phyloP scores from a whole-genome alignment of 2,329 filamentous ascomycete species.

The Fusarium coffeatum region DNA sequence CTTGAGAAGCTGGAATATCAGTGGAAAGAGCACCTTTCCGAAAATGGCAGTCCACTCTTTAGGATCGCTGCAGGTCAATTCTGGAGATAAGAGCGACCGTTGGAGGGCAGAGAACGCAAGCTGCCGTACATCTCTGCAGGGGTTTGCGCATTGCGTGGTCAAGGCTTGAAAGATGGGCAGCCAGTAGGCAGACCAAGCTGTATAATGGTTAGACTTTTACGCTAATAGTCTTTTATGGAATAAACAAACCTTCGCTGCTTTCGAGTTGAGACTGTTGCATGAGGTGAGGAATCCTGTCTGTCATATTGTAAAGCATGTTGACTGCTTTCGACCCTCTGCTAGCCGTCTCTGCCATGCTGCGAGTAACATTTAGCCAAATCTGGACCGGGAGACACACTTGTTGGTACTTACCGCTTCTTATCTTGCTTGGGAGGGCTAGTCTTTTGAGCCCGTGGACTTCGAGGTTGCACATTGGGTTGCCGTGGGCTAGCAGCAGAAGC shows the following conservation, averaged over 20 bases:
- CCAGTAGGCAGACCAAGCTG: slow-evolving; percentile 98
- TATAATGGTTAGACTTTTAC: slow-evolving; percentile 25
- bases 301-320: slow-evolving; percentile 83
- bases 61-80: slow-evolving; percentile 84
- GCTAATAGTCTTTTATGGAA: neutral
- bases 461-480: slow-evolving; percentile 74
- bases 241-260: slow-evolving; percentile 76
- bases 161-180: slow-evolving; percentile 91
- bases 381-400: neutral
- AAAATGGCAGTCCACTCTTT: slow-evolving; percentile 97
- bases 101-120: slow-evolving; percentile 89
- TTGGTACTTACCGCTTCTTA: slow-evolving; percentile 41
- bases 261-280: slow-evolving; percentile 96
- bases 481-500: slow-evolving; percentile 83
- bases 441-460: slow-evolving; percentile 63
- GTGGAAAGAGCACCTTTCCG: slow-evolving; percentile 89
- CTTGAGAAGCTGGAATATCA: slow-evolving; percentile 88
- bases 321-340: slow-evolving; percentile 84
- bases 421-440: slow-evolving; percentile 43
- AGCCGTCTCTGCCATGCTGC: slow-evolving; percentile 66
- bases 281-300: slow-evolving; percentile 81
- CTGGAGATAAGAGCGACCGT: slow-evolving; percentile 83
- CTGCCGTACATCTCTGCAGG: slow-evolving; percentile 91
- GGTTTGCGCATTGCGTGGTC: slow-evolving; percentile 91
- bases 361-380: neutral